Conservation (phyloP, 2,329 filamentous ascomycete genomes). For the Diaporthe amygdali region DNA sequence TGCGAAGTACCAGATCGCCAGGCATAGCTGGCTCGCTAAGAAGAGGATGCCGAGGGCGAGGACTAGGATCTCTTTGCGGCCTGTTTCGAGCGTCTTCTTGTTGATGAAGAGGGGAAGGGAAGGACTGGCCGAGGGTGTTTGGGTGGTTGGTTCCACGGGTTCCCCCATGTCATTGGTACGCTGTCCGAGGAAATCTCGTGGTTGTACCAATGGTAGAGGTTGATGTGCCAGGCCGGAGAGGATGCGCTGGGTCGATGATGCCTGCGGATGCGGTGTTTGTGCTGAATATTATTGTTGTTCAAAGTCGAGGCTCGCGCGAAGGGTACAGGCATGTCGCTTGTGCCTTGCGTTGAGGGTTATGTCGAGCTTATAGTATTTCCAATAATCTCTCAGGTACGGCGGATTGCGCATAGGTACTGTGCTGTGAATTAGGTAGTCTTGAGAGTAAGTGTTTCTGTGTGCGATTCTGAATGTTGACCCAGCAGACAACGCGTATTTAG, state of each 20-base stretch:
- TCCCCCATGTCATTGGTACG: not conserved
- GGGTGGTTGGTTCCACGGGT: not conserved
- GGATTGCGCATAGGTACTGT: not conserved
- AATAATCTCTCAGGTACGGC: not conserved
- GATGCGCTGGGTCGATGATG: not conserved
- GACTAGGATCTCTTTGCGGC: conserved; percentile 39
- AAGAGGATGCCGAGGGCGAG: conserved; percentile 39
- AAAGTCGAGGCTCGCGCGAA: not conserved
- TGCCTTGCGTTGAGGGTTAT: not conserved
- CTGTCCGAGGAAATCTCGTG: not conserved
- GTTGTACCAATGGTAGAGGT: not conserved
- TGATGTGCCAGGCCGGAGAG: not conserved
- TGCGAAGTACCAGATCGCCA: conserved; percentile 37
- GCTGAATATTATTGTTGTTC: not conserved
- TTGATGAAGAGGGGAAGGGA: not conserved
- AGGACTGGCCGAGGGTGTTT: not conserved
- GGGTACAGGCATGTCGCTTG: conserved; percentile 14
- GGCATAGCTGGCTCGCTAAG: conserved; percentile 37
- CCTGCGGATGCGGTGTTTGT: not conserved
- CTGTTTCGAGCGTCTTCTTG: conserved; percentile 29
- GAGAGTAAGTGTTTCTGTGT: not conserved
- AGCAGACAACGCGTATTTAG: not conserved
- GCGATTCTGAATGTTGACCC: not conserved
- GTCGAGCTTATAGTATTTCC: not conserved
- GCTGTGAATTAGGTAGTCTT: not conserved